A percentile compares a stretch with the other conserved stretches of the same genome.
These are phyloP conservation scores for Talaromyces atroroseus DNA, from an alignment of 2,329 filamentous ascomycete species.

Conservation along the genomic window DNA sequence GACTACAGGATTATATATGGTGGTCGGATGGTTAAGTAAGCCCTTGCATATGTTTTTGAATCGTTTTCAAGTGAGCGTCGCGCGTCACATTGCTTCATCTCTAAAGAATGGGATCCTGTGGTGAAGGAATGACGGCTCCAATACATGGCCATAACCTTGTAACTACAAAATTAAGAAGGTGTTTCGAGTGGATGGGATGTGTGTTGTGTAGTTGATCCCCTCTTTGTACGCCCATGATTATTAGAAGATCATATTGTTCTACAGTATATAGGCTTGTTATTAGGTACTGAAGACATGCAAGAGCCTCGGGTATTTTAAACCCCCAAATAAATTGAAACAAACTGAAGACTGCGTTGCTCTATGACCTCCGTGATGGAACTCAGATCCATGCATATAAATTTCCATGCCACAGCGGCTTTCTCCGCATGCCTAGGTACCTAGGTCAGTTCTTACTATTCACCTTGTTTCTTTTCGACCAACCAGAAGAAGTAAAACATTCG, in stretches of 20 bases:
- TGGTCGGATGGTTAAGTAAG: not conserved
- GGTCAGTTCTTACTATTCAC: too few relatives aligned
- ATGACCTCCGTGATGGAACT: not conserved
- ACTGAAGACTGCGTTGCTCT: not conserved
- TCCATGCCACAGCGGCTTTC: too few relatives aligned
- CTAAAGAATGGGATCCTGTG: not conserved
- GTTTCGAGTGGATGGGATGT: too few relatives aligned
- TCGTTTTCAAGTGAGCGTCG: not conserved
- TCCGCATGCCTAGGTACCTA: not conserved
- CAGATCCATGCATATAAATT: not conserved
- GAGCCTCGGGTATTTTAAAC: not conserved
- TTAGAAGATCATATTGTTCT: not conserved
- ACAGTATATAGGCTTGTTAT: too few relatives aligned
- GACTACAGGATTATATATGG: not conserved
- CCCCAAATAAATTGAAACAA: not conserved
- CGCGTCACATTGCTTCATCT: too few relatives aligned
- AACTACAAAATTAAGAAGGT: too few relatives aligned
- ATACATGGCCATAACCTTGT: not conserved
- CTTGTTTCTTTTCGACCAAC: not conserved
- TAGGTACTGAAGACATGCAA: too few relatives aligned
- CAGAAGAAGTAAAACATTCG: not conserved
- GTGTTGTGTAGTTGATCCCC: too few relatives aligned
- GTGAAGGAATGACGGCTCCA: not conserved
- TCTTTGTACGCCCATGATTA: too few relatives aligned
- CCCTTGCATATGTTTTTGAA: not conserved